These are phyloP conservation scores for Paulownia fortunei DNA, from an alignment of 257 asterid genomes.

Conservation along the genomic window DNA sequence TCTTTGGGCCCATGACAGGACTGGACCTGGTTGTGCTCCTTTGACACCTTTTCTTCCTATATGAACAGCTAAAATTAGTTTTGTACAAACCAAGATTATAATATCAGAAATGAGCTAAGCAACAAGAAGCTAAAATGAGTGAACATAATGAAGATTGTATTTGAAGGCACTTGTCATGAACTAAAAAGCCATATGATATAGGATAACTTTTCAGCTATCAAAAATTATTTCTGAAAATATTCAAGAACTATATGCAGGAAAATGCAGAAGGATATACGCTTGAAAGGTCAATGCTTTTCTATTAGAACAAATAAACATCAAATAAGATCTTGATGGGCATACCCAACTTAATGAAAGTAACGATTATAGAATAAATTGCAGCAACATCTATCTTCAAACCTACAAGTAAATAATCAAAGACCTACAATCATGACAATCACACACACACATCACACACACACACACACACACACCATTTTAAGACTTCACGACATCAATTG, in stretches of 20 bases:
- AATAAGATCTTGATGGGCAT: too few relatives aligned
- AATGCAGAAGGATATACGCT: background rate
- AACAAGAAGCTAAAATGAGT: background rate
- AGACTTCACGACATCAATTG: background rate
- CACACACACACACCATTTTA: background rate
- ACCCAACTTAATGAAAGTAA: conserved; percentile 20
- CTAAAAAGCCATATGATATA: background rate
- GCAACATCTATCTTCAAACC: background rate
- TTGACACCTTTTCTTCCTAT: conserved; percentile 81
- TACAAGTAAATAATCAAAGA: background rate
- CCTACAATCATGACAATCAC: background rate
- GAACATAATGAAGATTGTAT: conserved; percentile 15
- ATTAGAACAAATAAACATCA: too few relatives aligned
- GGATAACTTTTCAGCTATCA: background rate
- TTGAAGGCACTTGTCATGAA: background rate
- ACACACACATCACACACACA: background rate
- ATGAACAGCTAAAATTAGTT: conserved; percentile 23
- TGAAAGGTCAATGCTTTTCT: background rate
- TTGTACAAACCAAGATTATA: background rate
- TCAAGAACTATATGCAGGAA: background rate
- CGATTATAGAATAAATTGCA: background rate
- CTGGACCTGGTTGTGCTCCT: conserved; percentile 86
- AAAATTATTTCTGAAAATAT: background rate
- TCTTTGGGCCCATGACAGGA: conserved; percentile 68
- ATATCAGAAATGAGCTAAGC: background rate